Evolutionary conservation across 2,329 filamentous ascomycete genomes (phyloP), one percentile per base, ranked within the genome.

Genomic region (Aspergillus ochraceoroseus): DNA sequence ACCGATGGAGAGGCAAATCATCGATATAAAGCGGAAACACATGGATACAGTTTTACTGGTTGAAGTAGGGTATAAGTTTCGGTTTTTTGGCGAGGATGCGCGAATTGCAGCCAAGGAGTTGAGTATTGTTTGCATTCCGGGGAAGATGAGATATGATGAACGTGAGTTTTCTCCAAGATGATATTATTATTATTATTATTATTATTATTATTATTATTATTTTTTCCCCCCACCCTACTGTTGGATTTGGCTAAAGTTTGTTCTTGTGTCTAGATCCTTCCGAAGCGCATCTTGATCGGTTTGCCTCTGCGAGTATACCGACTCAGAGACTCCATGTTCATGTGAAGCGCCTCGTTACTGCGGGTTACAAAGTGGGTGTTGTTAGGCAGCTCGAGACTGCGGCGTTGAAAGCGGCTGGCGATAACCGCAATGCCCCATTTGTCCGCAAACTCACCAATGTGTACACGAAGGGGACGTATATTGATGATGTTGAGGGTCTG

Each of bases 61-160:
- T 37, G 90, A 98, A 62, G 92, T 96, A 6, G 92, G 92, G 35
- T 98, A 98, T 70, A 98, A 98, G 62, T 98, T 94, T 67, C 82
- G 85, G 22, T 95, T 98, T 70, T 95, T 95, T 59, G 92, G 92
- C 7, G 90, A 96, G 57, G 92, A 98, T 69, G 92, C 92, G 6
- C 79, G 88, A 38, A 78, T 80, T 38, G 92, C 90, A 3, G 86
- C 89, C 8, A 94, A 90, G 63, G 87, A 90, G 61, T 73, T 98
- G 33, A 85, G 87, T 44, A 95, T 98, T 52, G 85, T 98, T 26
- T 98, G 92, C 62, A 95, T 98, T 54, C 90, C 92, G 0, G 92
- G 92, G 23, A 96, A 95, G 59, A 80, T 90, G 63, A 78, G 90
- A 57, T 98, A 89, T 57, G 90, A 98, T 59, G 90, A 96, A 61